Percentiles rank a stretch among this genome's conserved stretches.
phyloP scores from a whole-genome alignment of 192 early-diverging fungal species.

The Coemansia sp. region DNA sequence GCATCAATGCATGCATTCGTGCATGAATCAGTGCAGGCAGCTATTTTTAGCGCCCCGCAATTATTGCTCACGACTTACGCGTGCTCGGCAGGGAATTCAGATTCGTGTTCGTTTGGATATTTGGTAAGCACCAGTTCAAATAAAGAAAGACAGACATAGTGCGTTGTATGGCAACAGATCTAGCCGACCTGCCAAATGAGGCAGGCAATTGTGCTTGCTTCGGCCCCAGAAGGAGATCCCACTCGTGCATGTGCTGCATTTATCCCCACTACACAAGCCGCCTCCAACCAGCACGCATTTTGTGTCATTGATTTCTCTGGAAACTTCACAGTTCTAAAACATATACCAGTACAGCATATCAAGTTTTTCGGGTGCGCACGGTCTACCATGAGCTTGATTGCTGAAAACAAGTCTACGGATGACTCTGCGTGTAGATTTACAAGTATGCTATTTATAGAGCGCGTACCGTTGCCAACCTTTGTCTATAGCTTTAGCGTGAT shows the following conservation, averaged over 20 bases:
- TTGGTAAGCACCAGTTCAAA: neutral
- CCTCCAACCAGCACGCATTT: neutral
- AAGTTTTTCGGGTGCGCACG: neutral
- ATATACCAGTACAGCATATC: neutral
- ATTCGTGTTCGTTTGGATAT: neutral
- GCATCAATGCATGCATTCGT: neutral
- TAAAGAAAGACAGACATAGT: neutral
- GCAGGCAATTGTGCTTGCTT: constrained; percentile 1
- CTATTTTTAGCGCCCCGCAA: constrained; percentile 2
- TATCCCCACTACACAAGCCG: constrained; percentile 2
- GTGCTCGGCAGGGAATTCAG: neutral
- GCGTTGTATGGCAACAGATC: constrained; percentile 3
- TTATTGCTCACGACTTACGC: neutral
- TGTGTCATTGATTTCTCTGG: neutral
- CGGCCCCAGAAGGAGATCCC: constrained; percentile 2
- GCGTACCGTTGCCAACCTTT: neutral
- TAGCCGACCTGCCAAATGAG: neutral
- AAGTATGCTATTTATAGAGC: neutral
- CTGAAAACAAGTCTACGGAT: neutral
- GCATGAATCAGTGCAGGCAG: neutral
- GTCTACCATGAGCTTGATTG: neutral
- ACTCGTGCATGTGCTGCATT: neutral
- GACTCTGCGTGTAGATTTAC: neutral
- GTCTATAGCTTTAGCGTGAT: neutral
- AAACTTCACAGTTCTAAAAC: neutral